Evolutionary conservation across 148 eudicot genomes (phyloP).

Genomic region (Vaccinium myrtillus): DNA sequence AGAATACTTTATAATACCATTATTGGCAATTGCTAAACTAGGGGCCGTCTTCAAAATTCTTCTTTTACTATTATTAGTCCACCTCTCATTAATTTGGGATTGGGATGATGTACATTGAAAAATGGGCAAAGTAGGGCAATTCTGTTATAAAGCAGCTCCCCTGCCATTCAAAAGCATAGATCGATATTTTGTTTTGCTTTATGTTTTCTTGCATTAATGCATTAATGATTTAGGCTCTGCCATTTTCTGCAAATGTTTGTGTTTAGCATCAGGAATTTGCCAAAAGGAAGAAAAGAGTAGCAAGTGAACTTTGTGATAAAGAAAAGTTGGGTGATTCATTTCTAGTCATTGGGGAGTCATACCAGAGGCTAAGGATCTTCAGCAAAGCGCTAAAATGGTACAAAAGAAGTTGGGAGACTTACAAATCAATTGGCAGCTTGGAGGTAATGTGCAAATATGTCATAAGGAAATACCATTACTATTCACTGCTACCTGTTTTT

Average conservation of each 20-base stretch:
- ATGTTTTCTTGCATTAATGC: background rate
- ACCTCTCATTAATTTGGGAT: background rate
- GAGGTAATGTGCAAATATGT: conserved; percentile 51
- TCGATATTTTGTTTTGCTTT: background rate
- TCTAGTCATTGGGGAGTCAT: conserved; percentile 79
- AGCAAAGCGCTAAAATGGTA: conserved; percentile 78
- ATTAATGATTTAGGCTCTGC: background rate
- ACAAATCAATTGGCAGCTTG: conserved; percentile 59
- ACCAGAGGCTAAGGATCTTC: conserved; percentile 77
- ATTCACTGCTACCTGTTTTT: background rate
- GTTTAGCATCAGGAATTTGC: conserved; percentile 61
- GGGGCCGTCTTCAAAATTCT: background rate
- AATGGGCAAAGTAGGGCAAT: background rate
- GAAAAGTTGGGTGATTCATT: conserved; percentile 87
- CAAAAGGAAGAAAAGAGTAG: conserved; percentile 73
- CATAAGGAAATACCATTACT: background rate
- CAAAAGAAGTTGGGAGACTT: conserved; percentile 65
- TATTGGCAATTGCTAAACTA: background rate
- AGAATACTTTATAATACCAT: background rate
- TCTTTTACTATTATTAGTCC: background rate
- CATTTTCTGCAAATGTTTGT: conserved; percentile 15
- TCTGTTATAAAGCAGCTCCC: background rate
- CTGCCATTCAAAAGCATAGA: background rate
- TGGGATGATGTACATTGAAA: background rate
- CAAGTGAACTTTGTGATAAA: conserved; percentile 69